Conservation (phyloP, 1,139 yeast genomes). For the Candida labiduridarum region DNA sequence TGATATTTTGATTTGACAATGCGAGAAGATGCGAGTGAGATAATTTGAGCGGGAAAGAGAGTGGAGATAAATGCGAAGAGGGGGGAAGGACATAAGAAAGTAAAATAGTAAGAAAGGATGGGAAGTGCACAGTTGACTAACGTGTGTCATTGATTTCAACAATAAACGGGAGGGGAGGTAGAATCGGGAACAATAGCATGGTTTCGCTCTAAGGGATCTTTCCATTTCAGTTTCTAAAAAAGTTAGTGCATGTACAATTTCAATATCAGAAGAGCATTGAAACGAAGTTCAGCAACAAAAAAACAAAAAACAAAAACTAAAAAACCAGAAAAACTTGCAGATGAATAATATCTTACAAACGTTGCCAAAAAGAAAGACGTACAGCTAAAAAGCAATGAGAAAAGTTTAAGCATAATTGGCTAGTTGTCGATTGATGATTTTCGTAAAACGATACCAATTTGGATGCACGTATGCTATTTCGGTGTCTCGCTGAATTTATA, state of each 20-base stretch:
- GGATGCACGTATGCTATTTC: background rate
- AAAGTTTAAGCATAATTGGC: background rate
- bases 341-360: background rate
- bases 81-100: background rate
- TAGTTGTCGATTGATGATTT: background rate
- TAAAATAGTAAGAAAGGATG: background rate
- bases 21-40: too few species aligned
- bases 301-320: background rate
- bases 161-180: background rate
- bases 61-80: background rate
- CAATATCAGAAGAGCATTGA: background rate
- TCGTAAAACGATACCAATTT: background rate
- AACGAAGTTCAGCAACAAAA: background rate
- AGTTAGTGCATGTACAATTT: background rate
- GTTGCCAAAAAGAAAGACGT: background rate
- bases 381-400: background rate
- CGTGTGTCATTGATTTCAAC: background rate
- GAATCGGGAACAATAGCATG: background rate
- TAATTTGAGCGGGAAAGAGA: too few species aligned
- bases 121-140: background rate
- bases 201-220: conserved; percentile 4
- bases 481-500: too few species aligned
- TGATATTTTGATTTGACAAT: too few species aligned
- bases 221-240: background rate
- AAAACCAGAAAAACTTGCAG: background rate